A percentile compares a stretch with the other conserved stretches of the same genome.
Conservation (phyloP, 1,284 basidiomycete genomes). For the Marasmius tenuissimus region DNA sequence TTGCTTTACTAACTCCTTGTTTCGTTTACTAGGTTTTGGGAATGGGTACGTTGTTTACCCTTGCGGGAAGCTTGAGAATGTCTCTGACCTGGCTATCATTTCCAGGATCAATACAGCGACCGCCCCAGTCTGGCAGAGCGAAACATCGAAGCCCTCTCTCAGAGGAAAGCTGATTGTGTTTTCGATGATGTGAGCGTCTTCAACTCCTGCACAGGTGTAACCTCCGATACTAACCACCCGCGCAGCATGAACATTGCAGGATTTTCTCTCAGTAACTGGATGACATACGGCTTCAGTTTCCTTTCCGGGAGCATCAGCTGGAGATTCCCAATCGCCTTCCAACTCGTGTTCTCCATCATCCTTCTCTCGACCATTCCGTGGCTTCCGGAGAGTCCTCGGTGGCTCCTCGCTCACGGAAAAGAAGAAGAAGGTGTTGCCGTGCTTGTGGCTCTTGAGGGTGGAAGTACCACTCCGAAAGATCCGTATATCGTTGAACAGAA, state of each 20-base stretch:
- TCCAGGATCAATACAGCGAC: slow-evolving; percentile 52
- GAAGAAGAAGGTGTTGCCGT: slow-evolving; percentile 39
- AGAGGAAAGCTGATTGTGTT: slow-evolving; percentile 68
- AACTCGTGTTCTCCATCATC: slow-evolving; percentile 63
- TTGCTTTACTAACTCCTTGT: neutral
- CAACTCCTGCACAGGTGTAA: neutral
- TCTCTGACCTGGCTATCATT: too few species aligned
- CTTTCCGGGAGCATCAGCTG: slow-evolving; percentile 50
- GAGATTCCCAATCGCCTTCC: slow-evolving; percentile 71
- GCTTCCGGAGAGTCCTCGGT: slow-evolving; percentile 73
- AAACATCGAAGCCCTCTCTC: slow-evolving; percentile 63
- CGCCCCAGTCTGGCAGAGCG: slow-evolving; percentile 65
- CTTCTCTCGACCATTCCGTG: slow-evolving; percentile 58
- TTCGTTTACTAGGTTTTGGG: slow-evolving; percentile 31
- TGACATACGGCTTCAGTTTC: slow-evolving; percentile 49
- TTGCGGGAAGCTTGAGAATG: neutral
- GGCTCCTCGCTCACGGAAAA: slow-evolving; percentile 46
- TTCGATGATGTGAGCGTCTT: slow-evolving; percentile 60
- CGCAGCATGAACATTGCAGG: slow-evolving; percentile 46
- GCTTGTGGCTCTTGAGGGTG: slow-evolving; percentile 40
- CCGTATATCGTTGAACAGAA: slow-evolving; percentile 34
- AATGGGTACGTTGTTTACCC: slow-evolving; percentile 45
- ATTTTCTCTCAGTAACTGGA: slow-evolving; percentile 46
- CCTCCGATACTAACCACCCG: neutral
- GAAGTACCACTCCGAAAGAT: slow-evolving; percentile 31